These are phyloP conservation scores for sweet orange (Citrus sinensis) DNA, from an alignment of 345 rosid species.

Conservation along the genomic window DNA sequence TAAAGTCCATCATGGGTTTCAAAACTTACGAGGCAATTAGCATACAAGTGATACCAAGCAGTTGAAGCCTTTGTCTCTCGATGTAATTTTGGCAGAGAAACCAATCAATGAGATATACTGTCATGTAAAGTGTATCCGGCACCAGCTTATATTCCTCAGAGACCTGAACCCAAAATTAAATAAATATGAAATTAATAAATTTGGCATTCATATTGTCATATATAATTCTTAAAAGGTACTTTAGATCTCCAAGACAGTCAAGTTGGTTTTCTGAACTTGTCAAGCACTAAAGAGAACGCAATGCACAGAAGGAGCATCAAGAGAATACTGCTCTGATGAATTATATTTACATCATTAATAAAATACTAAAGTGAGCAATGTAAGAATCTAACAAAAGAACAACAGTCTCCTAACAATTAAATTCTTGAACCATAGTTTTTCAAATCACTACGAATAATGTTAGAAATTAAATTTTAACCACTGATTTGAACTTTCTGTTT, in stretches of 20 bases:
- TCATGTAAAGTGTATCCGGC: constrained; percentile 81
- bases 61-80: constrained; percentile 74
- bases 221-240: background rate
- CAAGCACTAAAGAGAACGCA: too few relatives aligned
- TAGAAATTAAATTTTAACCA: background rate
- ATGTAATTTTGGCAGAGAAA: constrained; percentile 66
- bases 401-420: background rate
- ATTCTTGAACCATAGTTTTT: background rate
- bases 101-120: constrained; percentile 78
- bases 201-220: background rate
- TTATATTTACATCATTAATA: background rate
- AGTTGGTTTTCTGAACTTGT: too few relatives aligned
- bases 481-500: background rate
- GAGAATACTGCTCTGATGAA: background rate
- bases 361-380: background rate
- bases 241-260: background rate
- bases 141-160: constrained; percentile 89
- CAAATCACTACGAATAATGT: background rate
- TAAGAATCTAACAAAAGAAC: background rate
- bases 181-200: background rate
- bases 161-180: constrained; percentile 51
- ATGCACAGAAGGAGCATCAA: too few relatives aligned
- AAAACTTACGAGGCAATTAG: constrained; percentile 86
- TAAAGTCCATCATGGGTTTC: constrained; percentile 8
- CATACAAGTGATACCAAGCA: constrained; percentile 96